Evolutionary conservation across 73 alveolate species (phyloP).

Genomic region (Paramecium bursaria): DNA sequence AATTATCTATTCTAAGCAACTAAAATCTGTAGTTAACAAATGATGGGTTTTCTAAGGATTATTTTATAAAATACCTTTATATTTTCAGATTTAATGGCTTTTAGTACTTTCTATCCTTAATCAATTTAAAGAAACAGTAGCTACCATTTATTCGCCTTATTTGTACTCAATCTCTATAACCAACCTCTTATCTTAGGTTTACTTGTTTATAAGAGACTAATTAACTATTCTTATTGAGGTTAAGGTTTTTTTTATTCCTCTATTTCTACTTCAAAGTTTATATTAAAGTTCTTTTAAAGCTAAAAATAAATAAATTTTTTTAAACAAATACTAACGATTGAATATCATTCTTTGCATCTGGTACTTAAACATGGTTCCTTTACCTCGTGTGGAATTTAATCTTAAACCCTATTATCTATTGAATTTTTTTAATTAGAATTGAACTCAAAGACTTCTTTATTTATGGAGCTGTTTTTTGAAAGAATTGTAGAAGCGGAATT

Average conservation of each 20-base stretch:
- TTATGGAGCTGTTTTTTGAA: conserved; percentile 22
- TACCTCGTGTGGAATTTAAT: conserved; percentile 40
- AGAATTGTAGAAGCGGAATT: conserved; percentile 1
- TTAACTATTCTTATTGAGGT: conserved; percentile 16
- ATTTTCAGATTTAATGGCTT: conserved; percentile 34
- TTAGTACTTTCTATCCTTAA: conserved; percentile 5
- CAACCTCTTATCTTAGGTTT: conserved; percentile 60
- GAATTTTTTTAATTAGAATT: not conserved
- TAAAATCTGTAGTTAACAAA: not conserved
- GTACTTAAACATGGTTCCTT: conserved; percentile 4
- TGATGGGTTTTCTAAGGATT: conserved; percentile 5
- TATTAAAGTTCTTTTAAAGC: conserved; percentile 35
- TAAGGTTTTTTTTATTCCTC: conserved; percentile 7
- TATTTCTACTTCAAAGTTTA: conserved; percentile 53
- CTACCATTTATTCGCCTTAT: conserved; percentile 46
- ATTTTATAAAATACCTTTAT: too few species aligned
- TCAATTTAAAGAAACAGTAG: conserved; percentile 34
- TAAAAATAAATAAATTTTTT: too few species aligned
- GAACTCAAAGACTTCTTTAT: conserved; percentile 32
- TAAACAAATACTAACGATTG: not conserved
- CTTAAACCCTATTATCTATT: conserved; percentile 32
- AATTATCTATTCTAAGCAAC: conserved; percentile 20
- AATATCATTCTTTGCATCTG: conserved; percentile 22
- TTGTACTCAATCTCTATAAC: conserved; percentile 27
- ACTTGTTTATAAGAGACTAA: conserved; percentile 28